Percentiles rank a stretch among this genome's conserved stretches.
Conservation (phyloP, 768 basidiomycete genomes). For the Amanita fuliginea region DNA sequence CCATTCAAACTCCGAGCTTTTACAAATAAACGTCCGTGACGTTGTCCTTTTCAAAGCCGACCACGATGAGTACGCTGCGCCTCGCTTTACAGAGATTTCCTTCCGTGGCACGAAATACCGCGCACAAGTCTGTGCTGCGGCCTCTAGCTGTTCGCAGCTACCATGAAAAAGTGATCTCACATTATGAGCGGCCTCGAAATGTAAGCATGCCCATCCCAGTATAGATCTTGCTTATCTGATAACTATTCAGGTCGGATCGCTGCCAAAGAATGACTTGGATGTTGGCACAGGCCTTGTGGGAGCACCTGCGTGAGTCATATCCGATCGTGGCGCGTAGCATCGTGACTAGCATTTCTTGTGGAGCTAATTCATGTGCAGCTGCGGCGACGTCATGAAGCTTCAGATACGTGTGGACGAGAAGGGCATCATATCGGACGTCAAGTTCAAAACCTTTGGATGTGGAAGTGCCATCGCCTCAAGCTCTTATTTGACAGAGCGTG, state of each 20-base stretch:
- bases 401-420: constrained; percentile 95
- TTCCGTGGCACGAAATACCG: constrained; percentile 33
- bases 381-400: constrained; percentile 98
- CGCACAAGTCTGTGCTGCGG: constrained; percentile 26
- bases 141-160: constrained; percentile 63
- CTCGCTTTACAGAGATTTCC: constrained; percentile 43
- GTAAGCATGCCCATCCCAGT: constrained; percentile 40
- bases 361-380: constrained; percentile 38
- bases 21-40: not conserved
- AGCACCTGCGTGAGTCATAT: constrained; percentile 76
- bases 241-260: constrained; percentile 78
- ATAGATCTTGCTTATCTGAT: constrained; percentile 47
- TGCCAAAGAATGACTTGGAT: constrained; percentile 83
- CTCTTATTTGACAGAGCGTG: constrained; percentile 98
- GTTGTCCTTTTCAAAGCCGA: constrained; percentile 6
- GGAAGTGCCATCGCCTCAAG: constrained; percentile 97
- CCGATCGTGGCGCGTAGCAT: not conserved
- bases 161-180: constrained; percentile 94
- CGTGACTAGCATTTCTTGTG: constrained; percentile 9
- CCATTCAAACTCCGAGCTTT: constrained; percentile 7
- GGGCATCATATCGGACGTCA: constrained; percentile 94
- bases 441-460: constrained; percentile 99
- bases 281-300: constrained; percentile 98
- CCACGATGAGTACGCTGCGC: constrained; percentile 57
- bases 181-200: constrained; percentile 96